Evolutionary conservation across 805 yeast species (phyloP), one percentile per base, ranked within the genome.

Genomic region (Teunomyces pallodes): DNA sequence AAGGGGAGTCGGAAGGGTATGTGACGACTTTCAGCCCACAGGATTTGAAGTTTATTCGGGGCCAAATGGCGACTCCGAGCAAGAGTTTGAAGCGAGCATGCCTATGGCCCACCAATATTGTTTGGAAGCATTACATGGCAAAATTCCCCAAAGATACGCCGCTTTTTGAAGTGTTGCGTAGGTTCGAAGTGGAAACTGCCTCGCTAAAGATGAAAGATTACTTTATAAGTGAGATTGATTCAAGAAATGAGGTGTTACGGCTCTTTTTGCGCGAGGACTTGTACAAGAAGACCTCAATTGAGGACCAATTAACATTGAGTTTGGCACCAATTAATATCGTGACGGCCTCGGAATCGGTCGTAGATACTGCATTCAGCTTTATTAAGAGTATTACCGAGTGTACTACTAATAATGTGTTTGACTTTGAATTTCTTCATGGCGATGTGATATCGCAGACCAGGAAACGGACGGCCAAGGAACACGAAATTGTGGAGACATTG

Each of bases 61-160:
- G 67, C 10, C 76, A 77, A 26, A 73, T 90, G 69, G 61, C 69
- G 0, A 66, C 76, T 0, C 82, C 83, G 0, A 74, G 83, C 4
- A 68, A 74, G 16, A 75, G 76, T 46, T 64, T 91, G 5, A 55
- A 66, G 1, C 75, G 76, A 36, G 96, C 96, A 0, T 75, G 80
- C 9, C 65, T 88, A n/a, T 86, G 91, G 86, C 97, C 97, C 1
- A 83, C 90, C 1, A 83, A 80, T 51, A 76, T 78, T 17, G 67
- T 87, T n/a, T 81, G 94, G 80, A 75, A 80, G 2, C 78, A 77
- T 43, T 82, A 84, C 55, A 79, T 86, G 56, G 76, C 86, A 8
- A 79, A 81, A 56, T 81, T 83, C 54, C 80, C 87, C 2, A 67
- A 75, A 2, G 69, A 75, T 2, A 74, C 80, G 1, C 67, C 76